Percentiles rank a stretch among this genome's conserved stretches.
Evolutionary conservation across 768 basidiomycete genomes (phyloP).

Genomic region (Hericium alpestre): DNA sequence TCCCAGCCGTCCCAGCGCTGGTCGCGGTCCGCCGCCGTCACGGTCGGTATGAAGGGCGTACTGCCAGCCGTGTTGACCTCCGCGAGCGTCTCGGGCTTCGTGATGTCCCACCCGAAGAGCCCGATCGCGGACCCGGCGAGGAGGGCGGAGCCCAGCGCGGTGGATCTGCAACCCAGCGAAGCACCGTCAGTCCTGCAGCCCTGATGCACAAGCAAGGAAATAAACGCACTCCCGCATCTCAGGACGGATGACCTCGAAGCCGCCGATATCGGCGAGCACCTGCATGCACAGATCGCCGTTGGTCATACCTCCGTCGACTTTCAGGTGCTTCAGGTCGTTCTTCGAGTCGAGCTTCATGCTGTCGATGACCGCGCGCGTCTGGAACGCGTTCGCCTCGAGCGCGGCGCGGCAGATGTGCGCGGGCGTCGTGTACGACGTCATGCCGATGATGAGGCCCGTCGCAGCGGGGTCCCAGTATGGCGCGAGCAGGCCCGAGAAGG

Average conservation of each 20-base stretch:
- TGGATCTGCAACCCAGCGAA: slow-evolving; percentile 47
- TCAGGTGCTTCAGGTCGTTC: slow-evolving; percentile 69
- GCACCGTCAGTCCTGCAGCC: background rate
- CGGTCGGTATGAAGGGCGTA: slow-evolving; percentile 51
- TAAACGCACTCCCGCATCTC: slow-evolving; percentile 87
- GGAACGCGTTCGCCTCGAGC: slow-evolving; percentile 92
- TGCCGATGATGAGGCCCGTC: slow-evolving; percentile 73
- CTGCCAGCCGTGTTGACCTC: slow-evolving; percentile 85
- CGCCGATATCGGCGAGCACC: slow-evolving; percentile 80
- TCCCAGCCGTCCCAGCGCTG: slow-evolving; percentile 78
- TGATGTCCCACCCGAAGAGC: slow-evolving; percentile 88
- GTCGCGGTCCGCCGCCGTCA: slow-evolving; percentile 43
- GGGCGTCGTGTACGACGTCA: slow-evolving; percentile 83
- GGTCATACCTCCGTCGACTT: slow-evolving; percentile 98
- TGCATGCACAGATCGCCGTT: slow-evolving; percentile 86
- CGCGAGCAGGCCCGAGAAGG: slow-evolving; percentile 90
- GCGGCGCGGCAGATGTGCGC: slow-evolving; percentile 92
- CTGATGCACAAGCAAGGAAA: background rate
- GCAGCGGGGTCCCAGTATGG: slow-evolving; percentile 97
- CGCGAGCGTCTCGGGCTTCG: slow-evolving; percentile 67
- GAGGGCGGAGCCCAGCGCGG: slow-evolving; percentile 89
- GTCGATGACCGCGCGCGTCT: slow-evolving; percentile 90
- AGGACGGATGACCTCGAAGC: slow-evolving; percentile 84
- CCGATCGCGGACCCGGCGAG: slow-evolving; percentile 83
- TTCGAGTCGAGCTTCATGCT: slow-evolving; percentile 90